A percentile compares a stretch with the other conserved stretches of the same genome.
Evolutionary conservation across 495 filamentous ascomycete genomes (phyloP).

Genomic region (Neurospora sp.): DNA sequence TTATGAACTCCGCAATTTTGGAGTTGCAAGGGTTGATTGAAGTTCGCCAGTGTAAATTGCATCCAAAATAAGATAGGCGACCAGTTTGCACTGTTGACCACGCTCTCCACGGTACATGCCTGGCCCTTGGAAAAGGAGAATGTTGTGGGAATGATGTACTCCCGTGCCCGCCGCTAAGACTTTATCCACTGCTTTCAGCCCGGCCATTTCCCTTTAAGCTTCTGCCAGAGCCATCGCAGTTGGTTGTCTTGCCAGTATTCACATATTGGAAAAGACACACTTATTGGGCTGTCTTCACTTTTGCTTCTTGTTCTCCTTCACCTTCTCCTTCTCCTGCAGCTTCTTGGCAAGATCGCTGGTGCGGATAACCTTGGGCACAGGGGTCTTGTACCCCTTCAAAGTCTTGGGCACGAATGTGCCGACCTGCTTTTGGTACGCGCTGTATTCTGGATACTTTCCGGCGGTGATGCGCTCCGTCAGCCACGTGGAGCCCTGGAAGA

Average conservation of each 20-base stretch:
- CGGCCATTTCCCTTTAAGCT: background rate
- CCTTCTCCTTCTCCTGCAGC: conserved; percentile 11
- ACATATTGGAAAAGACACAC: background rate
- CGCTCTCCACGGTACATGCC: background rate
- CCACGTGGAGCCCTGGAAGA: conserved; percentile 84
- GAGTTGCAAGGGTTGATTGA: background rate
- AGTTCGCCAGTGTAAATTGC: background rate
- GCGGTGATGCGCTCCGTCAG: conserved; percentile 75
- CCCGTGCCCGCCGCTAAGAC: background rate
- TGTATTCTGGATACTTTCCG: conserved; percentile 82
- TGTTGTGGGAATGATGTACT: background rate
- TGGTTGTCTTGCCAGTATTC: background rate
- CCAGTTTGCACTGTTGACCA: background rate
- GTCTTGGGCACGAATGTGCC: conserved; percentile 68
- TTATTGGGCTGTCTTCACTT: conserved; percentile 10
- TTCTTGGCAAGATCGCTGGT: conserved; percentile 36
- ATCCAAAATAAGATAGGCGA: background rate
- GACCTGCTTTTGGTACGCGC: conserved; percentile 70
- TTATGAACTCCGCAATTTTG: background rate
- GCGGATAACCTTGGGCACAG: conserved; percentile 31
- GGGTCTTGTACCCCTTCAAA: conserved; percentile 24
- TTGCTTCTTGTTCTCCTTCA: conserved; percentile 24
- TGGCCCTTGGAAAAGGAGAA: background rate
- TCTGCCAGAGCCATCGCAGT: background rate
- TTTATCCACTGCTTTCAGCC: background rate